A percentile compares a stretch with the other conserved stretches of the same genome.
Conservation (phyloP, 116 monocot species). For the Dioscorea cayenensis region DNA sequence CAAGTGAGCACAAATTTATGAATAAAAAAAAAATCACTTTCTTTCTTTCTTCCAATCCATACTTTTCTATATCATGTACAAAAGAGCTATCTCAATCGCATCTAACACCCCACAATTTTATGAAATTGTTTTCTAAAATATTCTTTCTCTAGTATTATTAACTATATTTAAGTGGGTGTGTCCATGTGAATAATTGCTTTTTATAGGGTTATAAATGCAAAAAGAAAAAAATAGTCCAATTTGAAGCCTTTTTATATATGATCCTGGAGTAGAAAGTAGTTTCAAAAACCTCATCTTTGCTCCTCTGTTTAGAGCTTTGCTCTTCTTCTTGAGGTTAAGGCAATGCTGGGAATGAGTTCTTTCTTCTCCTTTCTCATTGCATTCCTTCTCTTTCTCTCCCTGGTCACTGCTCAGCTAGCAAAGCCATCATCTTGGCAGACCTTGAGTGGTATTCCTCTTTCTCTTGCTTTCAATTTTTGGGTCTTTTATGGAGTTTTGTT, state of each 20-base stretch:
- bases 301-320: neutral
- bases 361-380: neutral
- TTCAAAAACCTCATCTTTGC: neutral
- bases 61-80: neutral
- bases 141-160: neutral
- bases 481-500: neutral
- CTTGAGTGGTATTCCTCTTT: slow-evolving; percentile 6
- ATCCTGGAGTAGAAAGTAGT: neutral
- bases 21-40: neutral
- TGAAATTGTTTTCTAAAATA: neutral
- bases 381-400: neutral
- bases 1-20: neutral
- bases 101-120: too few relatives aligned
- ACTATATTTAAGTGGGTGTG: neutral
- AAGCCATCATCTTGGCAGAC: slow-evolving; percentile 4
- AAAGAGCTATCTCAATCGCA: neutral
- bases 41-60: neutral
- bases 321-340: neutral
- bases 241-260: neutral
- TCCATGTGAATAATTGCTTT: too few relatives aligned
- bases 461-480: neutral
- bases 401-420: neutral
- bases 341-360: neutral
- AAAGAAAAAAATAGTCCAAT: neutral
- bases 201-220: too few relatives aligned